Conservation (phyloP, 176 grass and related monocot species). For the Guadua angustifolia region DNA sequence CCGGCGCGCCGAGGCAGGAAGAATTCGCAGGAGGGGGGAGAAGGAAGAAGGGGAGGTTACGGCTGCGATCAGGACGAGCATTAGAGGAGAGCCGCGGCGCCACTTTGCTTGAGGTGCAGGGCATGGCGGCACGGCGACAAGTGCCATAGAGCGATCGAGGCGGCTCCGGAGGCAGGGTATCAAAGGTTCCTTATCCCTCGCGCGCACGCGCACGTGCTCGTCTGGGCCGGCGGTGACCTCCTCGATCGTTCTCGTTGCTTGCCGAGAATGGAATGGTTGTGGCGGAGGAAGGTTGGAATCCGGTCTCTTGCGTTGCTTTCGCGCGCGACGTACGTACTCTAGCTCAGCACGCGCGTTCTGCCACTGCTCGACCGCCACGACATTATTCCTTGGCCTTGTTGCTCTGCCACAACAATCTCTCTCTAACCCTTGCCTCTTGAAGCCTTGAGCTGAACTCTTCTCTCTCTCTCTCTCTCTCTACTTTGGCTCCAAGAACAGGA, state of each 20-base stretch:
- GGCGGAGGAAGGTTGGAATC: conserved; percentile 49
- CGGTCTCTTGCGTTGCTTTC: conserved; percentile 54
- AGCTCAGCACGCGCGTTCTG: not conserved
- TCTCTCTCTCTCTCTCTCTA: not conserved
- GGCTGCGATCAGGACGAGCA: conserved; percentile 12
- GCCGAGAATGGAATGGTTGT: conserved; percentile 41
- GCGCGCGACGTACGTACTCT: not conserved
- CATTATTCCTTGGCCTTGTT: not conserved
- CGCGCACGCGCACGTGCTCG: conserved; percentile 5
- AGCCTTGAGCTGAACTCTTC: not conserved
- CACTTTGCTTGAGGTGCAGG: conserved; percentile 46
- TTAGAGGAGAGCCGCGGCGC: conserved; percentile 50
- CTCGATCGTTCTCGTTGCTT: conserved; percentile 33
- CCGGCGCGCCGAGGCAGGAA: not conserved
- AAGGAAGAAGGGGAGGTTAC: conserved; percentile 10
- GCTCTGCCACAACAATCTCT: no score
- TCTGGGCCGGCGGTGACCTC: not conserved
- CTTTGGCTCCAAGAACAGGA: not conserved
- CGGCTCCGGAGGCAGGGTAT: not conserved
- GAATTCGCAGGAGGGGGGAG: not conserved
- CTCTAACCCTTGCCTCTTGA: no score
- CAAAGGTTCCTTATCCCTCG: conserved; percentile 27
- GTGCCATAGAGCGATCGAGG: conserved; percentile 37
- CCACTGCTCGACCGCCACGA: not conserved
- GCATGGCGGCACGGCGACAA: conserved; percentile 46